These are phyloP conservation scores for Brasilioporus rufonigricans DNA, from an alignment of 768 basidiomycete species.

Conservation along the genomic window DNA sequence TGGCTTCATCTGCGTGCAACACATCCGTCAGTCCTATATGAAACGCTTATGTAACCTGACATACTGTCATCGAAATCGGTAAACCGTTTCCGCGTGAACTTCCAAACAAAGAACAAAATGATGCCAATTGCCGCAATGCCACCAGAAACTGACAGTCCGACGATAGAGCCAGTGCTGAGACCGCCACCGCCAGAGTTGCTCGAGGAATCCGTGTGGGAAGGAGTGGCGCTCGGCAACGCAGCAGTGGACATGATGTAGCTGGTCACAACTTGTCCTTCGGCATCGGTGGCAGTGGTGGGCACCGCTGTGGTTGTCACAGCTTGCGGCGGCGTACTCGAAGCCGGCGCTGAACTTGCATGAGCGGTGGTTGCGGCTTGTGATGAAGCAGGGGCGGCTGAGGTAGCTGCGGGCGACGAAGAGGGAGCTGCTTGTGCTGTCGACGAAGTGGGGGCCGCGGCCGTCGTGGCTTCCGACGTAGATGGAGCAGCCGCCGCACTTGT, in stretches of 20 bases:
- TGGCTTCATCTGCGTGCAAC: constrained; percentile 61
- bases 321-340: constrained; percentile 1
- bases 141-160: constrained; percentile 79
- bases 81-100: constrained; percentile 78
- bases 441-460: neutral
- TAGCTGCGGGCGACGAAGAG: constrained; percentile 5
- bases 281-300: constrained; percentile 27
- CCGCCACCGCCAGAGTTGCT: constrained; percentile 29
- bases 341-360: constrained; percentile 1
- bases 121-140: constrained; percentile 73
- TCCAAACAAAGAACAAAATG: constrained; percentile 79
- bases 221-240: constrained; percentile 22
- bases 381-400: constrained; percentile 4
- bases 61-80: constrained; percentile 75
- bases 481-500: neutral
- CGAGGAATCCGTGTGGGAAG: constrained; percentile 23
- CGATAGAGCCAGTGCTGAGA: constrained; percentile 68
- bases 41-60: constrained; percentile 32
- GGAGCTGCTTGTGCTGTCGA: constrained; percentile 5
- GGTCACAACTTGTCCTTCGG: constrained; percentile 31
- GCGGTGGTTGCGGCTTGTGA: neutral
- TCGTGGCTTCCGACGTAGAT: constrained; percentile 2
- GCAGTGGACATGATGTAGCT: constrained; percentile 15
- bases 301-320: constrained; percentile 1
- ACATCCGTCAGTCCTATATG: constrained; percentile 1